Conservation (phyloP, 1,284 basidiomycete genomes). For the Inonotus hispidus region DNA sequence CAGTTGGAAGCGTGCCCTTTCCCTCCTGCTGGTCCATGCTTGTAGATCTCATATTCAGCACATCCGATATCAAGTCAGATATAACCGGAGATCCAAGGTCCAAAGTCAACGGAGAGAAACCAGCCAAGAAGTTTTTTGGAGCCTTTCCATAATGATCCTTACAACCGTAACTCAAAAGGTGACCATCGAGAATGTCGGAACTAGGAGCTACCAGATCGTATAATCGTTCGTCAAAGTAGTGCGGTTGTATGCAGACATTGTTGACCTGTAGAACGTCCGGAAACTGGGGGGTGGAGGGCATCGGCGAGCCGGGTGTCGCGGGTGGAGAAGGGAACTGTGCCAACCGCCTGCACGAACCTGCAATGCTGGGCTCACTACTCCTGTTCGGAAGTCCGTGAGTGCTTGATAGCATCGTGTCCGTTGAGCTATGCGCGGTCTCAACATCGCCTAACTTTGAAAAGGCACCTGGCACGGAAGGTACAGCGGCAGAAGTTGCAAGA, state of each 20-base stretch:
- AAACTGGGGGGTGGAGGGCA: conserved; percentile 1
- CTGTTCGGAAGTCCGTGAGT: conserved; percentile 3
- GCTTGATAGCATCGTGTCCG: neutral
- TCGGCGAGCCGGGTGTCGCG: neutral
- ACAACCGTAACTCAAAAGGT: neutral
- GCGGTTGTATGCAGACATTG: neutral
- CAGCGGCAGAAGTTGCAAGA: neutral
- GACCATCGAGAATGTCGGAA: neutral
- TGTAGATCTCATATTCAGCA: neutral
- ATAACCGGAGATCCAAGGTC: neutral
- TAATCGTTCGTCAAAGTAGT: neutral
- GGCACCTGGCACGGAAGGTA: neutral
- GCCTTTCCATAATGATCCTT: neutral
- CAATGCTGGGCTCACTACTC: conserved; percentile 9
- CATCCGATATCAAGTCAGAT: neutral
- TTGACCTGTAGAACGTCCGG: neutral
- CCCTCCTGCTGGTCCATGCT: neutral
- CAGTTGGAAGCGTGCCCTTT: neutral
- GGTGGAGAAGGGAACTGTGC: conserved; percentile 13
- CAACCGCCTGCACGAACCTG: conserved; percentile 9
- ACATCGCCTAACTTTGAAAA: neutral
- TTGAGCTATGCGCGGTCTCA: neutral
- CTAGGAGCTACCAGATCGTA: neutral
- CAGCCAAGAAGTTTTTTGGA: neutral
- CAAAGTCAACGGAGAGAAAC: neutral